Percentiles rank a stretch among this genome's conserved stretches.
phyloP scores from a whole-genome alignment of 1,139 yeast genomes.

The Diutina siamensis region DNA sequence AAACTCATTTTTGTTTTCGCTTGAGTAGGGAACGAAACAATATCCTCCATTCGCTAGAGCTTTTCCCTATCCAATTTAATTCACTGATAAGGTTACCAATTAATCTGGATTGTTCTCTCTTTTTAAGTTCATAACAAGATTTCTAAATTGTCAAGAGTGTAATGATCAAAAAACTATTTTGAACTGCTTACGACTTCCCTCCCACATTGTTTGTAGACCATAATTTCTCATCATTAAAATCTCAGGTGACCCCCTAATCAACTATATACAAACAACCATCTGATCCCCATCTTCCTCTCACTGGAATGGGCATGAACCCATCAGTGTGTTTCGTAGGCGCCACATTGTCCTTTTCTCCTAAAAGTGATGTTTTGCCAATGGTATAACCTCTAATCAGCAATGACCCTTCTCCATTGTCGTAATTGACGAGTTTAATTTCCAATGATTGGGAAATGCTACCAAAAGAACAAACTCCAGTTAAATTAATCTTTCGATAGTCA shows the following conservation, averaged over 20 bases:
- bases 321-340: not conserved
- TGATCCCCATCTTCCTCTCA: not conserved
- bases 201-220: no score
- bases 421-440: slow-evolving; percentile 34
- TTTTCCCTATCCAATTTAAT: no score
- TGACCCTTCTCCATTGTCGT: slow-evolving; percentile 13
- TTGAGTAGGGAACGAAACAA: no score
- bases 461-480: slow-evolving; percentile 9
- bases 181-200: no score
- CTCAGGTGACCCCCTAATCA: not conserved
- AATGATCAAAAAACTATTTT: no score
- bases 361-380: slow-evolving; percentile 36
- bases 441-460: slow-evolving; percentile 38
- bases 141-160: no score
- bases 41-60: no score
- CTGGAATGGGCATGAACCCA: slow-evolving; percentile 3
- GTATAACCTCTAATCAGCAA: slow-evolving; percentile 54
- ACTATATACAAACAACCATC: slow-evolving; percentile 2
- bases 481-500: slow-evolving; percentile 42
- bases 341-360: not conserved
- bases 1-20: no score
- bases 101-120: no score
- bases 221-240: no score
- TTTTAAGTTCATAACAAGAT: no score
- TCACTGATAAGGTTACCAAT: no score